Conservation (phyloP, 169 alveolate genomes). For the Plasmodium yoelii region DNA sequence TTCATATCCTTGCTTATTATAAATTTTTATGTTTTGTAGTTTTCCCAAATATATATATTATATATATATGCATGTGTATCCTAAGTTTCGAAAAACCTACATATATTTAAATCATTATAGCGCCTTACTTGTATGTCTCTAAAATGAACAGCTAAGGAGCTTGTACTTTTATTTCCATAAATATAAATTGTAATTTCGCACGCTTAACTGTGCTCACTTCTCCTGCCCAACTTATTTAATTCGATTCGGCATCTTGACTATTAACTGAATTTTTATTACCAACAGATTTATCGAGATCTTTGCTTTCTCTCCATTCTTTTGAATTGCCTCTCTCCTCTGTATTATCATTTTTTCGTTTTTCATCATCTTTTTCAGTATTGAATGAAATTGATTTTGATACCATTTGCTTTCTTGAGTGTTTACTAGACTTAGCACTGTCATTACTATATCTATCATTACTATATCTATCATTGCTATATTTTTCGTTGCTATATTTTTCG, state of each 20-base stretch:
- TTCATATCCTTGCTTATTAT: too few species aligned
- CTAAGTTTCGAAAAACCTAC: too few species aligned
- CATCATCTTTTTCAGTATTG: slow-evolving; percentile 65
- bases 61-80: too few species aligned
- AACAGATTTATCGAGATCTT: slow-evolving; percentile 9
- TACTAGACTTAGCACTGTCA: slow-evolving; percentile 67
- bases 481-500: too few species aligned
- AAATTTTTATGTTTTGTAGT: too few species aligned
- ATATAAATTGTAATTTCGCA: too few species aligned
- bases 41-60: too few species aligned
- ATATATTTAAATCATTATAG: too few species aligned
- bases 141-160: too few species aligned
- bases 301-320: slow-evolving; percentile 55
- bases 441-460: slow-evolving; percentile 70
- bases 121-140: too few species aligned
- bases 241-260: slow-evolving; percentile 40
- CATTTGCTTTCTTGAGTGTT: slow-evolving; percentile 31
- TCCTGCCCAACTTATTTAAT: neutral
- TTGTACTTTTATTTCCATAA: too few species aligned
- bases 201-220: too few species aligned
- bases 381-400: slow-evolving; percentile 67
- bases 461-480: neutral
- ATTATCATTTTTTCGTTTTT: slow-evolving; percentile 36
- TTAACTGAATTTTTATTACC: slow-evolving; percentile 26
- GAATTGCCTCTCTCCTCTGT: slow-evolving; percentile 54